Evolutionary conservation across 495 filamentous ascomycete genomes (phyloP), one percentile per base, ranked within the genome.

Genomic region (Daldinia loculata): DNA sequence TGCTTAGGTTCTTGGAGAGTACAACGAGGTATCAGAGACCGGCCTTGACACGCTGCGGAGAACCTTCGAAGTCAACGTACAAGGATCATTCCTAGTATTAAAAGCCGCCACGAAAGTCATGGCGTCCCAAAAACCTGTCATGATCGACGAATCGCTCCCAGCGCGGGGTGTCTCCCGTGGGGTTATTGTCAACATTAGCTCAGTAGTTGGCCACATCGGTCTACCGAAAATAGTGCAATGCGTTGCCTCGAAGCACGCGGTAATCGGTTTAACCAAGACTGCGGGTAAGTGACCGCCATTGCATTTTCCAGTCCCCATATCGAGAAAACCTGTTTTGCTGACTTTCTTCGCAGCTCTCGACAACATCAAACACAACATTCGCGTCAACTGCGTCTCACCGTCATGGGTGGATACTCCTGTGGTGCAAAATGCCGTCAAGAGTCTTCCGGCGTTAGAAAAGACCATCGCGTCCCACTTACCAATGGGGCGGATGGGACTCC

Each of bases 311-410:
- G 24, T 29, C 15, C 12, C 6, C 6, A 15, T 45, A 19, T 6
- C 34, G 34, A 14, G 11, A 14, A 6, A 15, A 3, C 24, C 17
- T n/a, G 14, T 19, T 27, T 27, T 45, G 34, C 56, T 60, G n/a
- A 60, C 7, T 9, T 19, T 15, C 12, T 26, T 43, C 24, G 22
- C 2, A 60, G 56, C 56, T 29, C 19, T 60, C 4, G 36, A 29
- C 26, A 60, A 43, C 9, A 32, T 43, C 7, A 45, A 43, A 9
- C 56, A 60, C 38, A 32, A 45, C n/a, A 60, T 60, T 39, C 36
- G 56, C 14, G 56, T 60, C 6, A 60, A 60, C 56, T 60, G 56
- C 19, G 38, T 60, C 27, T 60, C 22, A 2, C 56, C 56, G 56
- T 41, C 56, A 26, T 43, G 38, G 36, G 39, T 60, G 39, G 56